Percentiles rank a stretch among this genome's conserved stretches.
Evolutionary conservation across 495 filamentous ascomycete species (phyloP).

Genomic region (Neurospora sublineolata): DNA sequence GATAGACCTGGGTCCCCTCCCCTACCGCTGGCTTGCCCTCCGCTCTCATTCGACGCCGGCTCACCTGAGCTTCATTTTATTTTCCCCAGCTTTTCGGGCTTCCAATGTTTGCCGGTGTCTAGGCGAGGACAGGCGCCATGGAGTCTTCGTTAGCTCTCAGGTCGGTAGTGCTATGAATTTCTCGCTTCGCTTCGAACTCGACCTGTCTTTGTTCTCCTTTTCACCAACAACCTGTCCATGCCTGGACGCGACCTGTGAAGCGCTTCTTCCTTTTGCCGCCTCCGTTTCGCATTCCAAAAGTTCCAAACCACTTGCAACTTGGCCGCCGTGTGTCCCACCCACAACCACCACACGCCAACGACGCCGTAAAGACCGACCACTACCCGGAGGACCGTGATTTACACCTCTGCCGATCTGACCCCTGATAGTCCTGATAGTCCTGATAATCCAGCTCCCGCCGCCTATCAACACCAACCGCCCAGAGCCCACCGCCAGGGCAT

Average conservation of each 20-base stretch:
- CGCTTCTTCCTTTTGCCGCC: background rate
- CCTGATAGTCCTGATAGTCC: background rate
- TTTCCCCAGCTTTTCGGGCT: background rate
- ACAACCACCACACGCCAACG: background rate
- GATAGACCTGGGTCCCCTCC: background rate
- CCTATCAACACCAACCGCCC: background rate
- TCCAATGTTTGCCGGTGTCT: background rate
- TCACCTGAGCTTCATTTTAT: background rate
- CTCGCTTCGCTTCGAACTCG: background rate
- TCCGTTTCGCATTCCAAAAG: background rate
- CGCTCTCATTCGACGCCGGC: background rate
- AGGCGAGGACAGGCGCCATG: background rate
- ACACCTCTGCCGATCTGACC: background rate
- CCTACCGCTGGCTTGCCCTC: background rate
- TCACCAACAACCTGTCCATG: background rate
- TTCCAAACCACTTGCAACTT: background rate
- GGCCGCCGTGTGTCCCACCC: background rate
- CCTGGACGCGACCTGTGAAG: background rate
- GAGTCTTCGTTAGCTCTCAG: background rate
- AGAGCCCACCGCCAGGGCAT: background rate
- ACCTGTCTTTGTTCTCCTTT: background rate
- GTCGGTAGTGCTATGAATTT: background rate
- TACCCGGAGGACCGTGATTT: background rate
- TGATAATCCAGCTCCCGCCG: background rate
- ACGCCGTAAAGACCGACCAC: background rate